Base-by-base conservation (phyloP, 2,329 filamentous ascomycete genomes). In the Fusarium sulawesiense region DNA sequence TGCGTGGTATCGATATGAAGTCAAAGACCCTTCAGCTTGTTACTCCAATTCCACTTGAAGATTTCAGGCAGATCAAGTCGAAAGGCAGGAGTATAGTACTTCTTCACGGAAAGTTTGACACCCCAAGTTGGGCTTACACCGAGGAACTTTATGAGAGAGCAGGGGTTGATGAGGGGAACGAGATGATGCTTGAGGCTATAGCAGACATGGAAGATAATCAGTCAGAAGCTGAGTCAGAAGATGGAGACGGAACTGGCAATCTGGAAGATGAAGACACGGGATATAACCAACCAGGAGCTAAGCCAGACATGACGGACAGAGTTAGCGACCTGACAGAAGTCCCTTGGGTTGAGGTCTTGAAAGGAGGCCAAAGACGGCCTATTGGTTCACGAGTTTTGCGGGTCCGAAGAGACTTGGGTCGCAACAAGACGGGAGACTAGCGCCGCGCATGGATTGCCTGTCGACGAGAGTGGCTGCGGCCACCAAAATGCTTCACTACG, bases 71-170 rank as follows among this genome's bases (percentile, higher is more conserved):
- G 12, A 75, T 84, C 20, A 80, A 76, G 44, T 74, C 78, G 10
- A 77, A 78, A 29, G 85, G 84, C 0, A 80, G 83, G 32, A 80
- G 83, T 18, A 80, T 92, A 18, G 86, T 92, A 5, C 82, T 93
- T 6, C 85, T 93, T 1, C 86, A 89, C 56, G 91, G 91, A 4
- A 90, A 87, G 70, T 88, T 92, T 58, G 91, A 93, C 73, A 80
- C 87, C 3, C 90, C 91, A 0, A 88, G 84, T 5, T 93, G 91
- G 90, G 89, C 89, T 3, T 92, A 91, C 66, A 87, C 87, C 0
- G 91, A 93, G 75, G 87, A 90, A 37, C 70, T 89, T 18, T 85
- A 88, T 68, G 72, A 78, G 32, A 77, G 76, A 68, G 77, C 79
- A 16, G 75, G 63, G 2, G 60, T 68, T 37, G 75, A 78, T 9